These are phyloP conservation scores for Leccinum disarticulatum DNA, from an alignment of 768 basidiomycete genomes.

Conservation along the genomic window DNA sequence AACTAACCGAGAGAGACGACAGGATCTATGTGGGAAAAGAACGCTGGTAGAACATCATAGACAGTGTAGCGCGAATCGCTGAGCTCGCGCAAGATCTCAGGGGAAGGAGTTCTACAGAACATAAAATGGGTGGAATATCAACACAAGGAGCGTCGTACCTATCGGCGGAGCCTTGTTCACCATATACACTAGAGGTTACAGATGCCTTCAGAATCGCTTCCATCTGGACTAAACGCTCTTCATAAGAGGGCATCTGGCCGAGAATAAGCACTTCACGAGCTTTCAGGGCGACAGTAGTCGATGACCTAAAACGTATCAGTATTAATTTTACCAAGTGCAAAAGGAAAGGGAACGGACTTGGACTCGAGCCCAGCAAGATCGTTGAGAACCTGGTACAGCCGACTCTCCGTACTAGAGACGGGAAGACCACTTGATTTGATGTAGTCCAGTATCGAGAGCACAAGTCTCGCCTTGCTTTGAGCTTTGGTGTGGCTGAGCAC, in stretches of 20 bases:
- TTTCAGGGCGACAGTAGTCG: constrained; percentile 88
- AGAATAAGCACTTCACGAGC: constrained; percentile 97
- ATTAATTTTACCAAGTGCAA: constrained; percentile 5
- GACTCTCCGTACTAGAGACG: constrained; percentile 72
- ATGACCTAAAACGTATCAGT: constrained; percentile 54
- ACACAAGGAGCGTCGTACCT: constrained; percentile 41
- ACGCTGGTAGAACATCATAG: constrained; percentile 93
- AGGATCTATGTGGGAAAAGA: constrained; percentile 86
- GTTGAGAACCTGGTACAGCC: constrained; percentile 73
- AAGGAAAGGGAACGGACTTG: constrained; percentile 50
- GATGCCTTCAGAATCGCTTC: constrained; percentile 89
- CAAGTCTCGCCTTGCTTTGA: constrained; percentile 85
- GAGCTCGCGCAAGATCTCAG: constrained; percentile 87
- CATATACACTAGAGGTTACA: constrained; percentile 85
- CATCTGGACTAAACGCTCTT: constrained; percentile 93
- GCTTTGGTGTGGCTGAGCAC: constrained; percentile 97
- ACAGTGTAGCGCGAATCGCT: constrained; percentile 96
- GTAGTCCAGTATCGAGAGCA: constrained; percentile 84
- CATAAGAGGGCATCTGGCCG: constrained; percentile 95
- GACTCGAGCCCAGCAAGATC: constrained; percentile 86
- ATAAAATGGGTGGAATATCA: constrained; percentile 3
- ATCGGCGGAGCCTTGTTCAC: constrained; percentile 67
- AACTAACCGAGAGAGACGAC: constrained; percentile 78
- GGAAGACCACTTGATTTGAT: constrained; percentile 80
- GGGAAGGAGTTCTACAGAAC: constrained; percentile 65